Percentiles rank a stretch among this genome's conserved stretches.
Evolutionary conservation across 345 rosid genomes (phyloP).

Genomic region (Viola odorata): DNA sequence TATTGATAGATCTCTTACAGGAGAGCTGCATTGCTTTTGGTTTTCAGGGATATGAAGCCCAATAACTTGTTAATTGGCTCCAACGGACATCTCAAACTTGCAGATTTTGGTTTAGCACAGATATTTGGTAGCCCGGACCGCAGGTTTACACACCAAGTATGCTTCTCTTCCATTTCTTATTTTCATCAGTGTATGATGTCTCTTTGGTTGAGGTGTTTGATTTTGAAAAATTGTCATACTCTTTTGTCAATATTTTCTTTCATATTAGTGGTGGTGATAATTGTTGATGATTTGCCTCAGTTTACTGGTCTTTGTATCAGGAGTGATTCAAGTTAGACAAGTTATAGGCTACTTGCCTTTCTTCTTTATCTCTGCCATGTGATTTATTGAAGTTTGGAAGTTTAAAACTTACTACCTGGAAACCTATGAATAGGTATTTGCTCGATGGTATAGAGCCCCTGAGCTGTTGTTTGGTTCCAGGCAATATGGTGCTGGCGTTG

Average conservation of each 20-base stretch:
- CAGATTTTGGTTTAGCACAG: slow-evolving; percentile 93
- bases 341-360: not conserved
- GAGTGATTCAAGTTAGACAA: too few species aligned
- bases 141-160: slow-evolving; percentile 85
- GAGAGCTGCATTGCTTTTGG: slow-evolving; percentile 12
- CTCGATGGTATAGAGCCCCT: slow-evolving; percentile 97
- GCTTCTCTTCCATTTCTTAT: not conserved
- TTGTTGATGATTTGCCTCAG: not conserved
- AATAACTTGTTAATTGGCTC: slow-evolving; percentile 85
- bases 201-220: not conserved
- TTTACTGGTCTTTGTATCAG: too few species aligned
- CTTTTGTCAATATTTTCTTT: not conserved
- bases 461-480: slow-evolving; percentile 85
- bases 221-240: not conserved
- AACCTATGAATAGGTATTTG: slow-evolving; percentile 56
- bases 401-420: slow-evolving; percentile 13
- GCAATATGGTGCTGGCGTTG: slow-evolving; percentile 85
- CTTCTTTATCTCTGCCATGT: not conserved
- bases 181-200: not conserved
- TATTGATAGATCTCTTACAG: not conserved
- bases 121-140: slow-evolving; percentile 91
- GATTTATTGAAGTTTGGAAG: not conserved
- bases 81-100: slow-evolving; percentile 83
- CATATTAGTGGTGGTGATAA: not conserved
- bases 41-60: slow-evolving; percentile 93